Conservation (phyloP, 441 rosid species). For the Syzygium malaccense region DNA sequence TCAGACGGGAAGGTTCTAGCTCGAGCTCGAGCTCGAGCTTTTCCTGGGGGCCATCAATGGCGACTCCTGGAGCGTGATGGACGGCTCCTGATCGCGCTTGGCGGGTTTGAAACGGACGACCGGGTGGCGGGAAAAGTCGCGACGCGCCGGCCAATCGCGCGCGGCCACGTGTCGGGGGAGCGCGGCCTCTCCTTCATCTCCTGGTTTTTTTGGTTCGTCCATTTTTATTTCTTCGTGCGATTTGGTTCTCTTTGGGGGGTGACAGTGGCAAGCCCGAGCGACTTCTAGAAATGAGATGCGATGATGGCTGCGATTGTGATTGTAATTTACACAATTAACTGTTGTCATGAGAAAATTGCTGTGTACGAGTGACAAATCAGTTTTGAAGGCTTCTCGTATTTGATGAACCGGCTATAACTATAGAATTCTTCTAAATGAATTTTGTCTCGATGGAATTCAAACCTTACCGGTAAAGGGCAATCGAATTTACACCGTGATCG, state of each 20-base stretch:
- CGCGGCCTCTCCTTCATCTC: background rate
- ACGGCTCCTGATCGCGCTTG: background rate
- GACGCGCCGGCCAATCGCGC: background rate
- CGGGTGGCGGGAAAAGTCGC: background rate
- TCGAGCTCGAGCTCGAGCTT: background rate
- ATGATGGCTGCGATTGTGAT: background rate
- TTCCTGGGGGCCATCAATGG: background rate
- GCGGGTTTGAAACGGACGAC: background rate
- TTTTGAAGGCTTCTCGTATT: background rate
- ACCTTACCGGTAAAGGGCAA: background rate
- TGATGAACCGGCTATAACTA: background rate
- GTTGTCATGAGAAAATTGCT: background rate
- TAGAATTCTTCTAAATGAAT: no score
- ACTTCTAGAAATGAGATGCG: background rate
- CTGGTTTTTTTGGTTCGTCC: background rate
- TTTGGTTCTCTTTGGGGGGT: background rate
- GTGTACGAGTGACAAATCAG: background rate
- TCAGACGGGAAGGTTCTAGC: background rate
- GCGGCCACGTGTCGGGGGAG: background rate
- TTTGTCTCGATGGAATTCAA: rapidly evolving
- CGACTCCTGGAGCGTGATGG: background rate
- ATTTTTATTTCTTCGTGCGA: background rate
- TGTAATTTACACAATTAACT: background rate
- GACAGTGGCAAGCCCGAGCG: background rate
- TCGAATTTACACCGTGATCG: rapidly evolving